Percentiles rank a stretch among this genome's conserved stretches.
phyloP scores from a whole-genome alignment of 257 asterid species.

The Petunia axillaris region DNA sequence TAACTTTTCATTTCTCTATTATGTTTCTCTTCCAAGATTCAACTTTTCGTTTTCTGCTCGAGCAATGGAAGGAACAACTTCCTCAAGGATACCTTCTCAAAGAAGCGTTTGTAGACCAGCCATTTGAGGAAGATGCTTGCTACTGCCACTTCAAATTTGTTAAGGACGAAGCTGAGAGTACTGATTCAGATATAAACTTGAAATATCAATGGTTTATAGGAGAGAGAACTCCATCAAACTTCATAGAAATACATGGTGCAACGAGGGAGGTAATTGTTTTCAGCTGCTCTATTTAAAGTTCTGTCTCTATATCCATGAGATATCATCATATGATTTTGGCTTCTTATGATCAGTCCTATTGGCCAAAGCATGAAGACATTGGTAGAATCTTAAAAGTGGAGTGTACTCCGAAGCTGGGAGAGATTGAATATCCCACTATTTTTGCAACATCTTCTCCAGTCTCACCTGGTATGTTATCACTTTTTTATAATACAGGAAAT shows the following conservation, averaged over 20 bases:
- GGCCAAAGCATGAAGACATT: constrained; percentile 76
- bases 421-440: constrained; percentile 61
- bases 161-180: constrained; percentile 56
- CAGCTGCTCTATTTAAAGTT: constrained; percentile 32
- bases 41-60: constrained; percentile 83
- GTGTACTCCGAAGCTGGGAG: constrained; percentile 79
- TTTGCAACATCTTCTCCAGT: constrained; percentile 89
- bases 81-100: constrained; percentile 81
- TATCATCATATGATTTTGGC: not conserved
- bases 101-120: constrained; percentile 72
- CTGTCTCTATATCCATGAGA: not conserved
- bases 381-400: constrained; percentile 83
- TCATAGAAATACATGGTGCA: constrained; percentile 68
- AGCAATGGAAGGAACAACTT: constrained; percentile 93
- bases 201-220: constrained; percentile 92
- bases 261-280: constrained; percentile 63
- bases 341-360: constrained; percentile 57
- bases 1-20: not conserved
- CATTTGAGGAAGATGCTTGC: constrained; percentile 95
- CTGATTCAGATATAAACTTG: constrained; percentile 53
- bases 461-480: constrained; percentile 67
- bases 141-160: constrained; percentile 85
- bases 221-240: constrained; percentile 72
- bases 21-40: constrained; percentile 57
- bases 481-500: constrained; percentile 1